Base-by-base conservation (phyloP, 306 rosid genomes). In the Prunus mira region DNA sequence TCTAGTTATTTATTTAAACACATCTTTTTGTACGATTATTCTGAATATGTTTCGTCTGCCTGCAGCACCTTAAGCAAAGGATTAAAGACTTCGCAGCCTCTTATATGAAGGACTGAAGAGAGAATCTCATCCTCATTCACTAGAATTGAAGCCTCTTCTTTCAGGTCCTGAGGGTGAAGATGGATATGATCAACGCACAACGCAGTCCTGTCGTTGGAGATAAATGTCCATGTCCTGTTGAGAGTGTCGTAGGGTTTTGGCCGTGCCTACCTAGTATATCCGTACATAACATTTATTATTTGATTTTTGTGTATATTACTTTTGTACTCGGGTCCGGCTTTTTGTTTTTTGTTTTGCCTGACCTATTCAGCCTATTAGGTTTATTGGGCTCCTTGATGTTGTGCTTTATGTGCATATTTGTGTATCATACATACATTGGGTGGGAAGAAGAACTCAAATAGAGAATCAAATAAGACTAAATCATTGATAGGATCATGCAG, bases 61-160 rank as follows among this genome's bases (percentile, higher is more conserved):
- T 86, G 90, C 96, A 95, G 98, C 84, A 86, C 76, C 79, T 88
- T 22, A 96, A 96, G 86, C 87, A 67, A 80, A 88, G 84, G 86
- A 86, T 96, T 50, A 88, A 75, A 78, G 97, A 96, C 69, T 96
- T 80, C 71, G 89, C 85, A 20, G 28, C 55, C 56, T 73, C 89
- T 11, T 83, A 73, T 54, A 61, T 62, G 55, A 86, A 83, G 82
- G 89, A 81, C 30, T 88, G 84, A 83, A 73, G 65, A 74, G 61
- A 49, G 71, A 38, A 49, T 45, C 57, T 19, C 19, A 75, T 25
- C 32, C 75, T 27, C 63, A 14, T 55, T 58, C 80, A 41, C 77
- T 65, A 57, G 72, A 80, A 50, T 78, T 61, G 68, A 69, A 67
- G 65, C 62, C 61, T 76, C 72, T 50, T 74, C 69, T 50, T 46